Base-by-base conservation (phyloP, 1,284 basidiomycete genomes). In the Melanopsichium pennsylvanicum region DNA sequence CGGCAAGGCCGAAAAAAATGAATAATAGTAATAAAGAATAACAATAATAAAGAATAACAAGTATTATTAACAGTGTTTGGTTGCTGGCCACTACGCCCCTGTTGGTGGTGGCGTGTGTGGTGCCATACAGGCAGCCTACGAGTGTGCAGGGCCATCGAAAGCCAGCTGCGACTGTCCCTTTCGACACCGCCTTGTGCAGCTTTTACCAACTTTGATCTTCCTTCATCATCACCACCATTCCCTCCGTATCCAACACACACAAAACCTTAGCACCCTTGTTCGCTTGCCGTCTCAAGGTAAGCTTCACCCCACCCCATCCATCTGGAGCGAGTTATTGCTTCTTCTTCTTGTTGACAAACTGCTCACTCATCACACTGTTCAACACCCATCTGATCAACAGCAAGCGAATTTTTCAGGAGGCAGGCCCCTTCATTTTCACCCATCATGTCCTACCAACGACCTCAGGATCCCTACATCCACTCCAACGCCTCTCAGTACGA, bases 401-500 rank as follows among this genome's bases (percentile, higher is more conserved):
- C 23, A 50, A 51, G 52, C 48, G 44, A 37, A 48, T 26, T 25
- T 19, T 31, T 12, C 35, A 47, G 35, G 60, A 48, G 46, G 58
- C 45, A 49, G 46, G 46, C 43, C 33, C 45, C 37, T 34, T 25
- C 34, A 19, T 18, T 43, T 15, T 55, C 32, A 41, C 48, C 49
- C 74, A 70, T 41, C 55, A 73, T 74, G 74, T 68, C 70, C 31
- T 75, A 75, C 41, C 52, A 62, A 45, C 74, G 63, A 23, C 75
- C 75, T 9, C 62, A 76, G 32, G 74, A 78, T 36, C 49, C 70
- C 10, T 78, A 78, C 51, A 70, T 68, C 11, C 75, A 78, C 48
- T 76, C 74, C 36, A 78, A 78, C 41, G 75, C 72, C 16, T 76
- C 74, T 32, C 74, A 76, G 39, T 78, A 66, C 73, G 74, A 78